These are phyloP conservation scores for Obelidium mucronatum DNA, from an alignment of 192 early-diverging fungal species.

Conservation along the genomic window DNA sequence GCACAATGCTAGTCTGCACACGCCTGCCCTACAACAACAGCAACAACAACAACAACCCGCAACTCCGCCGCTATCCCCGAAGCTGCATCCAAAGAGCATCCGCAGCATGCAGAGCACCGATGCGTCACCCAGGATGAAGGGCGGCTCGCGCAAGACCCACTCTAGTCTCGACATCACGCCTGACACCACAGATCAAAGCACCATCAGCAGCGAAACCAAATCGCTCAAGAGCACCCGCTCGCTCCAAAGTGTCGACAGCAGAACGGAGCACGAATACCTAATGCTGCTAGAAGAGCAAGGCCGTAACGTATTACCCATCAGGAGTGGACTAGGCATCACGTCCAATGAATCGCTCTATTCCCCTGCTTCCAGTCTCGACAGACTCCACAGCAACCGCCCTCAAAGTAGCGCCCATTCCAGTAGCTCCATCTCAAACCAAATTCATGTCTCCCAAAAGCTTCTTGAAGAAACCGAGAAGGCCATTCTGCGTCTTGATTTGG, in stretches of 20 bases:
- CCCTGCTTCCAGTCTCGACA: too few species aligned
- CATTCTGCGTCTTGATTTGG: neutral
- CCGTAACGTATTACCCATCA: neutral
- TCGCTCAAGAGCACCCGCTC: neutral
- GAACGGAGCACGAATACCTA: neutral
- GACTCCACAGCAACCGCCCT: neutral
- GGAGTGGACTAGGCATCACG: neutral
- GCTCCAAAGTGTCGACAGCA: neutral
- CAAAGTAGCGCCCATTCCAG: neutral
- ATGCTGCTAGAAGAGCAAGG: neutral
- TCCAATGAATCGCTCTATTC: neutral
- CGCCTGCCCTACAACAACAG: too few species aligned
- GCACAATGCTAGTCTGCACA: too few species aligned
- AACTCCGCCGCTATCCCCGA: too few species aligned
- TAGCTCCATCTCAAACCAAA: neutral
- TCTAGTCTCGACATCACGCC: too few species aligned
- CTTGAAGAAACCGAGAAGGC: slow-evolving; percentile 8
- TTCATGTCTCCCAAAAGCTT: neutral
- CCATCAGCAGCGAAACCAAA: neutral
- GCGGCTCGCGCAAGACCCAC: too few species aligned
- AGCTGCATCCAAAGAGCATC: too few species aligned
- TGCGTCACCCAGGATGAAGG: too few species aligned
- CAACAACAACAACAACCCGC: too few species aligned
- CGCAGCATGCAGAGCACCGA: too few species aligned
- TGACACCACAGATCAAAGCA: neutral